Evolutionary conservation across 208 protist genomes (phyloP).

Genomic region (Wallacemonas sp.): DNA sequence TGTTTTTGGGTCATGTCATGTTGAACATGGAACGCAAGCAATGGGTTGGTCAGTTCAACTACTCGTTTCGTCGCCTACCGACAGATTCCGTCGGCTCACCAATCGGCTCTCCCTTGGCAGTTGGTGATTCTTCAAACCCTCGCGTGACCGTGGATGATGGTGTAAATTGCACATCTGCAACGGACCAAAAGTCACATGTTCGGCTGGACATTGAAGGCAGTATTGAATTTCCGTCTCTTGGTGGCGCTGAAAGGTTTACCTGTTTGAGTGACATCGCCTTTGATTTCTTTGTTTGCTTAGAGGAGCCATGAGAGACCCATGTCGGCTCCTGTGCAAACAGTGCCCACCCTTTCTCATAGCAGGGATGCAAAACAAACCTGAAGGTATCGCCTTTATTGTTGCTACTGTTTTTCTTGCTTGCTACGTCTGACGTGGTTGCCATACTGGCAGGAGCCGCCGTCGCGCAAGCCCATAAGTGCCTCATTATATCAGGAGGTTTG

Average conservation of each 20-base stretch:
- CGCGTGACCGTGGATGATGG: background rate
- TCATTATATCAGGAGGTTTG: no score
- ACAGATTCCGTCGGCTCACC: background rate
- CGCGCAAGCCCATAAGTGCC: no score
- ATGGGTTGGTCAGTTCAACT: constrained; percentile 25
- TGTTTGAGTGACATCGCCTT: background rate
- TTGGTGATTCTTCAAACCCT: background rate
- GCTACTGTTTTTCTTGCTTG: constrained; percentile 16
- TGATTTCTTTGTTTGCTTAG: constrained; percentile 10
- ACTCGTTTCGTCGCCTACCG: constrained; percentile 9
- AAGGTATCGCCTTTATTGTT: background rate
- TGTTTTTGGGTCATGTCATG: constrained; percentile 25
- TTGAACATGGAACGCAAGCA: constrained; percentile 19
- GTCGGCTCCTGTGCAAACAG: background rate
- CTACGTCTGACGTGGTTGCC: no score
- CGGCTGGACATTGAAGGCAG: background rate
- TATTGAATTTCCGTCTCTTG: constrained; percentile 10
- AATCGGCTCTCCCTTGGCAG: background rate
- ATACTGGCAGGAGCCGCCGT: no score
- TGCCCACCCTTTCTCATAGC: background rate
- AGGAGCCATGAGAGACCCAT: background rate
- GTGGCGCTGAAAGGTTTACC: background rate
- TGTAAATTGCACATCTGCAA: background rate
- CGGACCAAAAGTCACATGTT: constrained; percentile 9
- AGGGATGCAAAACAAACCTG: background rate